Evolutionary conservation across 2,329 filamentous ascomycete genomes (phyloP).

Genomic region (Curvularia sp.): DNA sequence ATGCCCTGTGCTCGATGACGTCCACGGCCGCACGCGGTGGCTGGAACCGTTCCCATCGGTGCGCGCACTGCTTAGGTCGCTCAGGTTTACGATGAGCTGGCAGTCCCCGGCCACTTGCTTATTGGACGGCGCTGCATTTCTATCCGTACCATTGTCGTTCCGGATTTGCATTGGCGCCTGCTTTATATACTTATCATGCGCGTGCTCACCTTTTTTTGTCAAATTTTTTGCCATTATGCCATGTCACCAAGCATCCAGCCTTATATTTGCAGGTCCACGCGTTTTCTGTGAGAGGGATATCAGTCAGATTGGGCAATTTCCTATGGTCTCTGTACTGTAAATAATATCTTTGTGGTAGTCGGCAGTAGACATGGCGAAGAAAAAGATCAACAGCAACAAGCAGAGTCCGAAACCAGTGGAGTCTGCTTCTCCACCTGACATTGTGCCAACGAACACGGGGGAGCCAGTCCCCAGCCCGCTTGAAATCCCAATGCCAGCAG

Average conservation of each 20-base stretch:
- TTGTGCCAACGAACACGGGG: conserved; percentile 28
- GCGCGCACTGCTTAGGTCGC: conserved; percentile 44
- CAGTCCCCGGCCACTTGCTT: conserved; percentile 37
- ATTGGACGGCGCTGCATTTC: conserved; percentile 41
- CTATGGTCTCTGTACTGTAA: conserved; percentile 23
- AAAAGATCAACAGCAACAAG: conserved; percentile 28
- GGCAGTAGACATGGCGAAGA: conserved; percentile 41
- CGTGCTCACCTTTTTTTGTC: conserved; percentile 40
- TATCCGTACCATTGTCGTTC: conserved; percentile 40
- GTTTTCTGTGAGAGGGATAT: conserved; percentile 33
- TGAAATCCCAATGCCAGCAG: conserved; percentile 26
- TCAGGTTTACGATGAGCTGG: conserved; percentile 41
- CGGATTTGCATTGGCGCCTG: conserved; percentile 34
- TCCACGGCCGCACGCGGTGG: conserved; percentile 32
- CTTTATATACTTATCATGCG: conserved; percentile 48
- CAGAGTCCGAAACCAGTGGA: conserved; percentile 42
- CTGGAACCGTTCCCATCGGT: conserved; percentile 36
- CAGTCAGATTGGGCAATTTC: conserved; percentile 19
- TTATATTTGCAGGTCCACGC: conserved; percentile 30
- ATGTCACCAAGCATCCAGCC: conserved; percentile 47
- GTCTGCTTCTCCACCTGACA: conserved; percentile 37
- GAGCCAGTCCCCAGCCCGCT: conserved; percentile 31
- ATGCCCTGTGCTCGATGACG: conserved; percentile 32
- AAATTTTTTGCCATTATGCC: conserved; percentile 45
- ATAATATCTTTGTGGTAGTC: conserved; percentile 26